Percentiles rank a stretch among this genome's conserved stretches.
Conservation (phyloP, 495 filamentous ascomycete genomes). For the Tetracladium setigerum region DNA sequence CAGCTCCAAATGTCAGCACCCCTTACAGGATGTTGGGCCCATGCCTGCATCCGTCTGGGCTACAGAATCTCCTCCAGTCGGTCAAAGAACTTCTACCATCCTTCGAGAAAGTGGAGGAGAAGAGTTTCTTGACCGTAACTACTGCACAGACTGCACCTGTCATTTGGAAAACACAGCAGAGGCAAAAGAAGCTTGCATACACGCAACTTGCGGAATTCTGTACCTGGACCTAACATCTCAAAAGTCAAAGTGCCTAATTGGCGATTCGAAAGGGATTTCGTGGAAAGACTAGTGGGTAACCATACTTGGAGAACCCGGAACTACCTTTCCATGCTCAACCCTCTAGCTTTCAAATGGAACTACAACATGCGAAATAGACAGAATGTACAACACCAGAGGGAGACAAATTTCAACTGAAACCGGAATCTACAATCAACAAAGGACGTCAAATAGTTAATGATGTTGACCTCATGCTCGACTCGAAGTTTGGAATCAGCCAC, state of each 20-base stretch:
- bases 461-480: constrained; percentile 24
- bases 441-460: too few relatives aligned
- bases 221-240: not conserved
- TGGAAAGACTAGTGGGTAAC: too few relatives aligned
- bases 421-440: too few relatives aligned
- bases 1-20: constrained; percentile 2
- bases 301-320: too few relatives aligned
- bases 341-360: too few relatives aligned
- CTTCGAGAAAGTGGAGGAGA: constrained; percentile 18
- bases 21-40: constrained; percentile 1
- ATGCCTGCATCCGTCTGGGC: constrained; percentile 17
- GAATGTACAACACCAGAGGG: too few relatives aligned
- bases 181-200: constrained; percentile 10
- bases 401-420: too few relatives aligned
- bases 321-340: too few relatives aligned
- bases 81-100: constrained; percentile 20
- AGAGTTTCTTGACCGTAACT: constrained; percentile 23
- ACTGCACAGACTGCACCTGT: constrained; percentile 31
- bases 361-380: too few relatives aligned
- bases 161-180: constrained; percentile 21
- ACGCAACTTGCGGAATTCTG: constrained; percentile 6
- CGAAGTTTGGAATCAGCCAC: constrained; percentile 14
- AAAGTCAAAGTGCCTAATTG: not conserved
- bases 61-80: constrained; percentile 13
- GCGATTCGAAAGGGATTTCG: too few relatives aligned